Evolutionary conservation across 148 eudicot species (phyloP), one percentile per base, ranked within the genome.

Genomic region (Polygonum maritimum): DNA sequence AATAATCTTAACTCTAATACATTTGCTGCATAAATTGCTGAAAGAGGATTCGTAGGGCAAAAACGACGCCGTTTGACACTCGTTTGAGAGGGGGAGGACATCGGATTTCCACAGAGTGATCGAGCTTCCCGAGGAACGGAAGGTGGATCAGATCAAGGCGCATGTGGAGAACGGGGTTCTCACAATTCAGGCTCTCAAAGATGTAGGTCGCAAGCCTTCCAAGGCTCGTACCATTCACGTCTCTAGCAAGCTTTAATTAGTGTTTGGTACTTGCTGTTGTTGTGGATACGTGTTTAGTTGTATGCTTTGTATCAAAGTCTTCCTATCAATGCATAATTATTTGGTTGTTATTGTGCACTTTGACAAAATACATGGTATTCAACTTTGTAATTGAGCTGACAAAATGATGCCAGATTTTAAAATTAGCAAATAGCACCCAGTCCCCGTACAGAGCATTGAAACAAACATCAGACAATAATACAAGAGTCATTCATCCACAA

Each of bases 111-210:
- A 82, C 4, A 74, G 98, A 40, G 90, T 89, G 48, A 82, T 91
- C 0, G 93, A 93, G 63, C 74, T 93, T 73, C 98, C 93, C 4
- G 92, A 89, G 51, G 82, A 91, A 76, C 84, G 79, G 62, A 91
- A 89, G 81, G 82, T 87, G 51, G 96, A 93, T 71, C 96, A 93
- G 76, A 93, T 93, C 51, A 93, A 89, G 69, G 96, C 96, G 6
- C 92, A 86, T 69, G 84, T 87, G 15, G 92, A 89, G 31, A 91
- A 91, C 76, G 98, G 98, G 9, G 91, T 91, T 63, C 85, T 93
- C n/a, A 91, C 96, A 5, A 73, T 93, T 7, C 67, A 88, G 10
- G 83, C 88, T 38, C 96, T 94, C 0, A 93, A 93, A 78, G 91
- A 93, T 52, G 75, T 83, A 7, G 74, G 75, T 38, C 82, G 86